Evolutionary conservation across 768 basidiomycete genomes (phyloP), one percentile per base, ranked within the genome.

Genomic region (Dioszegia hungarica): DNA sequence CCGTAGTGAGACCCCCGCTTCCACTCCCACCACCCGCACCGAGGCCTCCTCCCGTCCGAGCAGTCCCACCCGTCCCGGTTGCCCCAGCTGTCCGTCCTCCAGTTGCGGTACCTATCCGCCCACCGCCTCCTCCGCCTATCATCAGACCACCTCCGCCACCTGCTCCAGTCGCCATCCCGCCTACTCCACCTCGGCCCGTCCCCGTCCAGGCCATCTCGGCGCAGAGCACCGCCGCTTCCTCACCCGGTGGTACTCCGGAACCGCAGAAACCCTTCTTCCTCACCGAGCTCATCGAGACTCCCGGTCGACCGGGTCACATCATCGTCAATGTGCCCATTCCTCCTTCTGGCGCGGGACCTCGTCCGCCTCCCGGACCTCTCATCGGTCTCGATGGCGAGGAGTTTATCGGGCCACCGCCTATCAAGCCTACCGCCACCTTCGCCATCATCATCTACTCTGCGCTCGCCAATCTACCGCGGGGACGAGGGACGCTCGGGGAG

Each of bases 391-490:
- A 75, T 51, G 74, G 74, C 10, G 57, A 69, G 43, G 60, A 66
- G 11, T 75, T 75, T 55, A 75, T 75, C 44, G 74, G 74, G 28
- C 74, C 74, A 0, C 68, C 69, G 80, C 87, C 89, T 22, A 85
- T 88, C 28, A 93, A 93, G 76, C 94, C 93, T 12, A 83, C 85
- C 8, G 83, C 87, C 54, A 94, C 94, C 9, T 93, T 94, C 78
- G 88, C 91, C 8, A 88, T 90, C 59, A 82, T 97, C 53, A 94
- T 93, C 64, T 89, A 89, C 75, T 85, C 87, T 36, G 89, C 92
- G 43, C 87, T 97, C 37, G 57, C 77, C 85, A 86, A 75, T 82
- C 82, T 62, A 8, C 70, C 46, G 28, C 61, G 62, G 19, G 62
- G 65, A 17, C 52, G 68, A 88, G 90, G 77, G n/a, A 92, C 93